These are phyloP conservation scores for Macrolepiota dolichaula DNA, from an alignment of 768 basidiomycete genomes.

Conservation along the genomic window DNA sequence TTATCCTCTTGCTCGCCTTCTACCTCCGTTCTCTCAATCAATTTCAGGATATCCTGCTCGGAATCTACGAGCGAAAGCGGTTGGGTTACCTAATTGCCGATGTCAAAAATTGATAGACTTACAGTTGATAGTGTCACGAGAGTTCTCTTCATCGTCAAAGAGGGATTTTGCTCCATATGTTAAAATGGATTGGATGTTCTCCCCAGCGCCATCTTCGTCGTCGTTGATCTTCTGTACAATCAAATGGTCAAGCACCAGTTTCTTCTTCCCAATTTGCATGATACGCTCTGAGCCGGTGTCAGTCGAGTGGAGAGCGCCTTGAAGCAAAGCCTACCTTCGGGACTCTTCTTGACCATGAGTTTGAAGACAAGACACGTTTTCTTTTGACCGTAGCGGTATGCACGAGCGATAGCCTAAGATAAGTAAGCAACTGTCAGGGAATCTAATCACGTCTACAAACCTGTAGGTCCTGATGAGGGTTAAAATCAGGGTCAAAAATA, in stretches of 20 bases:
- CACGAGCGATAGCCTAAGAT: slow-evolving; percentile 84
- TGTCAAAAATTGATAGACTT: slow-evolving; percentile 19
- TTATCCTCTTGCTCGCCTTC: slow-evolving; percentile 57
- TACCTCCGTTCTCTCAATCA: slow-evolving; percentile 82
- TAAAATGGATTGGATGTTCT: slow-evolving; percentile 86
- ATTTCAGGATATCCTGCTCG: slow-evolving; percentile 77
- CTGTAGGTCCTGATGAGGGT: slow-evolving; percentile 96
- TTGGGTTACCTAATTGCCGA: background rate
- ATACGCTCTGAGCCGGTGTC: slow-evolving; percentile 65
- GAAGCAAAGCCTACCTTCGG: slow-evolving; percentile 58
- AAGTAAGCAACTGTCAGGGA: background rate
- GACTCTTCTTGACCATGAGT: slow-evolving; percentile 91
- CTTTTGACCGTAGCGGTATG: slow-evolving; percentile 92
- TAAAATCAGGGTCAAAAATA: slow-evolving; percentile 95
- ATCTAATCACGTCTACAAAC: slow-evolving; percentile 36
- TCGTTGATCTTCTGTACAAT: slow-evolving; percentile 97
- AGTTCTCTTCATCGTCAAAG: slow-evolving; percentile 53
- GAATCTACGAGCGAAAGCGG: slow-evolving; percentile 45
- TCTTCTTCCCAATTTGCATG: slow-evolving; percentile 91
- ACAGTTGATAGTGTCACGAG: slow-evolving; percentile 68
- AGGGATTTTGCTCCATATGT: slow-evolving; percentile 86
- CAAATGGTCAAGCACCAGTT: slow-evolving; percentile 89
- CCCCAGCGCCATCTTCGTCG: slow-evolving; percentile 64
- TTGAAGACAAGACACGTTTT: slow-evolving; percentile 96
- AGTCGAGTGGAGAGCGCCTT: background rate